Base-by-base conservation (phyloP, 2,329 filamentous ascomycete genomes). In the Hymenoscyphus salicellus region DNA sequence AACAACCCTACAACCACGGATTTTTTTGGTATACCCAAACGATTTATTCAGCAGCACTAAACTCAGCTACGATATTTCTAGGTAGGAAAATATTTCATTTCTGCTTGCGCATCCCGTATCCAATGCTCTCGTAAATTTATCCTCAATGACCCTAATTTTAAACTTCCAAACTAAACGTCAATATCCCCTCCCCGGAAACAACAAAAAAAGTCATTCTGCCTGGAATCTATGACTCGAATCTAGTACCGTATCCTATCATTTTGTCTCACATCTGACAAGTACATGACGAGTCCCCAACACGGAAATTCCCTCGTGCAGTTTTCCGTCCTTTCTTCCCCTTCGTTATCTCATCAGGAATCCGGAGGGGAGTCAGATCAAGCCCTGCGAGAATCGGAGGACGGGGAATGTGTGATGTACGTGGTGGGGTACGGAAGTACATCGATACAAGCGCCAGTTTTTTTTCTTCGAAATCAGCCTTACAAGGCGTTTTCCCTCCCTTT, bases 401-500 rank as follows among this genome's bases (percentile, higher is more conserved):
- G 33, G 41, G 28, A 36, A 26, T 46, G 11, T 1, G n/a, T n/a
- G n/a, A 20, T 41, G 1, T 38, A 58, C 20, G 38, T 61, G 41
- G 28, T 41, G n/a, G n/a, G 36, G 46, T 23, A 56, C 55, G 28
- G n/a, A 17, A 26, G 46, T 23, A 56, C 55, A 56, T 30, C 1
- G 3, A 16, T 55, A 32, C 52, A 16, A 23, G 6, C 52, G 26
- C 16, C 14, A 14, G 16, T 43, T 23, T 17, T 20, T 5, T 3
- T 38, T 30, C 6, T 16, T 43, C 23, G 58, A 20, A 59, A 43
- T 61, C 60, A 61, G 60, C 60, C 60, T 56, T 61, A 56, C 49
- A 28, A 61, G 60, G 60, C 60, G 46, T 41, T 33, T 23, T 61
- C 30, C 11, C 28, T 6, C 28, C 55, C 8, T 14, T 5, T 16